Base-by-base conservation (phyloP, 1,284 basidiomycete species). In the Lentinula novae-zelandiae region DNA sequence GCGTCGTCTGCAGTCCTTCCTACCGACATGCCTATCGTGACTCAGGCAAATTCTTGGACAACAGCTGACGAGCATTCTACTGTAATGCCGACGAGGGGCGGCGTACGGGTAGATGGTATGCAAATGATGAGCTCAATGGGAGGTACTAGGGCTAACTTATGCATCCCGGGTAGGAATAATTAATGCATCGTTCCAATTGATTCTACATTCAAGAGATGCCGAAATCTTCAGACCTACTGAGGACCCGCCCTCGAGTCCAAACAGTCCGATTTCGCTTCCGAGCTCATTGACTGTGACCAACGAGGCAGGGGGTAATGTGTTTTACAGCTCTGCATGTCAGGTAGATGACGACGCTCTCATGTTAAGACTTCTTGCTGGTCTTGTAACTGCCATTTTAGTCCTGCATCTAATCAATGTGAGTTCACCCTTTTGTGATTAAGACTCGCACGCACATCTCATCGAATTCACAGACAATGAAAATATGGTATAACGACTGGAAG, bases 91-190 rank as follows among this genome's bases (percentile, higher is more conserved):
- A 33, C 13, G 27, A 31, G 27, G 27, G 27, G n/a, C 22, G 40
- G 31, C 12, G 12, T 56, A 33, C 46, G 27, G 44, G 31, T 56
- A 48, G 54, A 44, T 10, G 54, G 54, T 56, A 56, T 46, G 54
- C 40, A 44, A 42, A 44, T 17, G 31, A 10, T 44, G 22, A 33
- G 36, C 7, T 27, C 4, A 22, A 10, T n/a, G 42, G 15, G 17
- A 44, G 13, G 27, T 46, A 27, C 27, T 27, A 44, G 33, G 20
- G 5, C 22, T 56, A 27, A 38, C 17, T 17, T 9, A 10, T n/a
- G 12, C 39, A 27, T 27, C 27, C 9, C 27, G 40, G 5, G 9
- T 33, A 56, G 54, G 40, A 3, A 31, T n/a, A 7, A 34, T 56
- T 7, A 56, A 56, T 34, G 54, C 40, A 5, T 56, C 54, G 15